phyloP scores from a whole-genome alignment of 2,329 filamentous ascomycete species.

The Juglanconis sp. region DNA sequence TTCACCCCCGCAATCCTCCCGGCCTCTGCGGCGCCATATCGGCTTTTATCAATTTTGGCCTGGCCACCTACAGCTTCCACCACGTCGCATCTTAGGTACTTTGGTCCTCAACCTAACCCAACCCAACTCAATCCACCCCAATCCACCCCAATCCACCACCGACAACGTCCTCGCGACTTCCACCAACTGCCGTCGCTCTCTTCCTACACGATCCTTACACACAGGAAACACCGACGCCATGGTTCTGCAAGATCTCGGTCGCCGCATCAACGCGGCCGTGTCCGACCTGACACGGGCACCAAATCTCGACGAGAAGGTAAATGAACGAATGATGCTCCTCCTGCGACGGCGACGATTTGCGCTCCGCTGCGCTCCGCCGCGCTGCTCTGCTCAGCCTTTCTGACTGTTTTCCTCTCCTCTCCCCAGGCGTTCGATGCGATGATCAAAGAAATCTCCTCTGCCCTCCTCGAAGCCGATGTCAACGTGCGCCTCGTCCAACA shows the following conservation, averaged over 20 bases:
- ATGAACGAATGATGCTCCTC: too few species aligned
- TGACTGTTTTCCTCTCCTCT: slow-evolving; percentile 32
- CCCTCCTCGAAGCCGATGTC: slow-evolving; percentile 93
- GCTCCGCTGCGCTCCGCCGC: not conserved
- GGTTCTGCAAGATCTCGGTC: slow-evolving; percentile 98
- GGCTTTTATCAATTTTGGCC: not conserved
- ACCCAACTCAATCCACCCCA: too few species aligned
- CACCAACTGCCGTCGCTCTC: not conserved
- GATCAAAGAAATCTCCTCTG: slow-evolving; percentile 97
- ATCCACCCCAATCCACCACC: not conserved
- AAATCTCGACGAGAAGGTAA: slow-evolving; percentile 93
- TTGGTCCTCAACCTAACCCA: too few species aligned
- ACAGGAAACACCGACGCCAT: slow-evolving; percentile 46
- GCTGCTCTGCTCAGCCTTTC: slow-evolving; percentile 2
- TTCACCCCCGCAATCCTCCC: too few species aligned
- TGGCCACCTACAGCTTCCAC: not conserved
- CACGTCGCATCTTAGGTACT: too few species aligned
- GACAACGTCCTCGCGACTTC: not conserved
- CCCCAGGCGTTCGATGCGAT: slow-evolving; percentile 87
- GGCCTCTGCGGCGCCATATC: not conserved
- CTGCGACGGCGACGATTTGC: too few species aligned
- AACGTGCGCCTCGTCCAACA: slow-evolving; percentile 90
- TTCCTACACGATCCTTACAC: not conserved
- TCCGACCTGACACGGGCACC: slow-evolving; percentile 86
- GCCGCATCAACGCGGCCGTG: slow-evolving; percentile 96